Conservation (phyloP, 176 grass and related monocot genomes). For the Otatea glauca region DNA sequence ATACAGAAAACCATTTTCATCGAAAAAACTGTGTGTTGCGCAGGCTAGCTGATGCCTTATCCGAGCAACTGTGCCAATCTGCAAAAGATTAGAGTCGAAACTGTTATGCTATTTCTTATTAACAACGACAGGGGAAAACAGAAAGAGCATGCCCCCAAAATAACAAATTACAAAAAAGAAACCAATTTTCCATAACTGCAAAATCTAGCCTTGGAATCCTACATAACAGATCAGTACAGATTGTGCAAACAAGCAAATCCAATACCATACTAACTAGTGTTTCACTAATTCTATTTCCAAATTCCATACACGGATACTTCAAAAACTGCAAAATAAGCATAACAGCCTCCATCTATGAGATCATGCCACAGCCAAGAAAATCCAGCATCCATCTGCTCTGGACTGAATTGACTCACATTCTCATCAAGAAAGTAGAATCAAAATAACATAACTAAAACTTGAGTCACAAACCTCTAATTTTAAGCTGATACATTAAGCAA, state of each 20-base stretch:
- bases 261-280: background rate
- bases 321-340: slow-evolving; percentile 16
- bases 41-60: slow-evolving; percentile 87
- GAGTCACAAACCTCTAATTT: background rate
- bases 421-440: background rate
- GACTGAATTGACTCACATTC: background rate
- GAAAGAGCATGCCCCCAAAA: background rate
- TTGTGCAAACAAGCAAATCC: background rate
- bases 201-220: background rate
- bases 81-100: slow-evolving; percentile 36
- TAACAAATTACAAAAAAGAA: background rate
- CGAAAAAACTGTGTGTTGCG: slow-evolving; percentile 78
- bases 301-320: background rate
- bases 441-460: background rate
- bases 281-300: background rate
- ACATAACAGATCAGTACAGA: background rate
- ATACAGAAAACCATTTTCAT: slow-evolving; percentile 78
- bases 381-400: background rate
- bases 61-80: slow-evolving; percentile 84
- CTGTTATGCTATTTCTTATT: background rate
- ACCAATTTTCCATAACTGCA: background rate
- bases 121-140: background rate
- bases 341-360: background rate
- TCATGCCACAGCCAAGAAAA: background rate
- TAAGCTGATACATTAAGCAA: background rate